A percentile compares a stretch with the other conserved stretches of the same genome.
These are phyloP conservation scores for Schoenoplectus triqueter DNA, from an alignment of 202 grass and related monocot species.

Conservation along the genomic window DNA sequence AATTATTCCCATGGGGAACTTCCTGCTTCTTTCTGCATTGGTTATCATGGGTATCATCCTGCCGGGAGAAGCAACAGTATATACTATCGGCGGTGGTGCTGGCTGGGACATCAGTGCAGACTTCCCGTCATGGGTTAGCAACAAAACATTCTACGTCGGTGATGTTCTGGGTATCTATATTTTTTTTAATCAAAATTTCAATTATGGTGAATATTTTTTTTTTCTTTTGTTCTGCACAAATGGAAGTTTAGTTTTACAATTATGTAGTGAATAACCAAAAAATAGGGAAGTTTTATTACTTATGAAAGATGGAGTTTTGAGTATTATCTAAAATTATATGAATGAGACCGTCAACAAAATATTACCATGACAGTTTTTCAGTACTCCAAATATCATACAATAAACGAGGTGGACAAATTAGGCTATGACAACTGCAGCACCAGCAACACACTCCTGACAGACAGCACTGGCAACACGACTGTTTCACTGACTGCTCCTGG, in stretches of 20 bases:
- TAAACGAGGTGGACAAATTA: slow-evolving; percentile 63
- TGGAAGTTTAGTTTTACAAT: neutral
- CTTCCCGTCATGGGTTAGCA: slow-evolving; percentile 57
- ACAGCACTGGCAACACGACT: slow-evolving; percentile 72
- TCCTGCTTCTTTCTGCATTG: slow-evolving; percentile 37
- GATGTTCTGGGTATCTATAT: slow-evolving; percentile 59
- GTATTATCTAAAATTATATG: neutral
- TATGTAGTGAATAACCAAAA: neutral
- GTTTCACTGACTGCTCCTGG: slow-evolving; percentile 57
- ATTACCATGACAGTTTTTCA: slow-evolving; percentile 55
- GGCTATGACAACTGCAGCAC: slow-evolving; percentile 68
- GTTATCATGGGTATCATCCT: slow-evolving; percentile 16
- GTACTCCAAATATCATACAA: slow-evolving; percentile 65
- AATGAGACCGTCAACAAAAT: neutral
- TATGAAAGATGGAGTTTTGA: neutral
- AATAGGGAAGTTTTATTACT: neutral
- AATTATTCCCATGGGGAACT: slow-evolving; percentile 41
- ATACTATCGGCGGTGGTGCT: slow-evolving; percentile 65
- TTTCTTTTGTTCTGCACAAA: neutral
- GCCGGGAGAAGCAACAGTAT: slow-evolving; percentile 41
- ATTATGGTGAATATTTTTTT: neutral
- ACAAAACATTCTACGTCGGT: slow-evolving; percentile 63
- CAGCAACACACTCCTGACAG: slow-evolving; percentile 41
- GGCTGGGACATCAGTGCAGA: slow-evolving; percentile 83
- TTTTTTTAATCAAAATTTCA: neutral